Base-by-base conservation (phyloP, 148 eudicot genomes). In the Pharnaceum exiguum region DNA sequence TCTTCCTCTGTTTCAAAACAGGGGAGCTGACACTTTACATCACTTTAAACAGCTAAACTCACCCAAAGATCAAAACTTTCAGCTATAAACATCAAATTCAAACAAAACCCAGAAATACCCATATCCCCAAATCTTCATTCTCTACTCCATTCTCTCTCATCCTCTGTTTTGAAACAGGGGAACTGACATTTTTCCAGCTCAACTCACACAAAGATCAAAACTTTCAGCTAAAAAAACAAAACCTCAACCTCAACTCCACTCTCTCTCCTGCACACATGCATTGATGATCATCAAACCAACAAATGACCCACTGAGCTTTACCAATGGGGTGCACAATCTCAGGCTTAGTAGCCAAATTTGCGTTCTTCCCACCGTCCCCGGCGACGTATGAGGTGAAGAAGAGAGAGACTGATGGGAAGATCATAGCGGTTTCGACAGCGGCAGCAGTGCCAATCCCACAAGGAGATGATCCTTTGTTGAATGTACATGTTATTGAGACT, bases 331-430 rank as follows among this genome's bases (percentile, higher is more conserved):
- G 95, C 66, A 18, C 83, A 57, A 29, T 87, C 5, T 93, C 98
- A 46, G 83, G 82, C 51, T 76, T 93, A 33, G 95, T 91, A 5
- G 79, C 96, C 11, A 93, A 88, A 59, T 85, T 93, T 57, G 96
- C 98, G 17, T 93, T 93, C 70, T 93, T 93, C 40, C 98, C 98
- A 9, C 98, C 98, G 0, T 63, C 84, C 18, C 98, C 98, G 32
- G 61, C 95, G n/a, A 93, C 98, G 0, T 93, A 93, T 54, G 76
- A 87, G 66, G 79, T 88, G 13, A 83, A 85, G 61, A 81, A 75
- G 71, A 71, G 74, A 55, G 84, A 71, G 3, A 23, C 51, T 17
- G 87, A 80, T 56, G 90, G 88, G 26, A 79, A 71, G 59, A 63
- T 79, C 12, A 72, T 73, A 29, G 96, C 96, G 12, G 82, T 85